These are phyloP conservation scores for Lentinula lateritia DNA, from an alignment of 768 basidiomycete genomes.

Conservation along the genomic window DNA sequence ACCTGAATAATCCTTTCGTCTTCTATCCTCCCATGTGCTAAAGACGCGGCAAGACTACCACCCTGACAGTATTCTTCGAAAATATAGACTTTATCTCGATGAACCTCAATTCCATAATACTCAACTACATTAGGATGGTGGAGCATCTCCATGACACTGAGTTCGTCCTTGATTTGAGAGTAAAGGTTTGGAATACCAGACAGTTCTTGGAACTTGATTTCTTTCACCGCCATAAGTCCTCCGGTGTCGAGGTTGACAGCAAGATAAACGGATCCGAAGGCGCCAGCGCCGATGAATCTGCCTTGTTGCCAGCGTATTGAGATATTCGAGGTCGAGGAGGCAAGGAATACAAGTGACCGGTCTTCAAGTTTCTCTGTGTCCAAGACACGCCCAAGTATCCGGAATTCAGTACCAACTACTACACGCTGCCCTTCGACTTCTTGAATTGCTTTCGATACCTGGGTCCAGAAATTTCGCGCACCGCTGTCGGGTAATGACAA, in stretches of 20 bases:
- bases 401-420: constrained; percentile 59
- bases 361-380: constrained; percentile 94
- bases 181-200: constrained; percentile 84
- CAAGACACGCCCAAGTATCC: constrained; percentile 83
- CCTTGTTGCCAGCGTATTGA: constrained; percentile 98
- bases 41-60: constrained; percentile 80
- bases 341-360: constrained; percentile 88
- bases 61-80: constrained; percentile 99
- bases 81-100: constrained; percentile 97
- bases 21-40: constrained; percentile 93
- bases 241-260: constrained; percentile 96
- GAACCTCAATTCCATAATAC: constrained; percentile 98
- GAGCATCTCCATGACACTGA: constrained; percentile 96
- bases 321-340: constrained; percentile 92
- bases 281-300: constrained; percentile 96
- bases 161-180: constrained; percentile 91
- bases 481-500: constrained; percentile 50
- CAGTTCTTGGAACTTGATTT: constrained; percentile 94
- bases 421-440: constrained; percentile 64
- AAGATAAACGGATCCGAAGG: constrained; percentile 98
- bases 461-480: constrained; percentile 75
- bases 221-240: constrained; percentile 98
- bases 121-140: constrained; percentile 97
- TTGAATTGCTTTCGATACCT: constrained; percentile 50
- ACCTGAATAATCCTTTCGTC: constrained; percentile 94